phyloP scores from a whole-genome alignment of 2,329 filamentous ascomycete species.

The Byssochlamys sp. region DNA sequence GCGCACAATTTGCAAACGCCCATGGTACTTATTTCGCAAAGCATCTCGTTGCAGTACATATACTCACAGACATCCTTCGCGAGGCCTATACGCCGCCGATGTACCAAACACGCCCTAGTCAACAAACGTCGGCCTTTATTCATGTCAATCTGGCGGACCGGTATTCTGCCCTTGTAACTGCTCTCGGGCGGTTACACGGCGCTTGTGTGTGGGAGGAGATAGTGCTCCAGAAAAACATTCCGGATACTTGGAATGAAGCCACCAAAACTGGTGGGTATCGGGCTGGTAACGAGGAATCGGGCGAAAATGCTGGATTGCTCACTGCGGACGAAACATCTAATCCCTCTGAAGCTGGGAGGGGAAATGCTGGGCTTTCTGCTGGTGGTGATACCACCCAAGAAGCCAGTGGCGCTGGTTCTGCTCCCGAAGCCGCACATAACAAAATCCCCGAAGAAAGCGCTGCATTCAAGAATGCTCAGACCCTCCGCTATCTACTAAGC shows the following conservation, averaged over 20 bases:
- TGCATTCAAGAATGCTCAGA: slow-evolving; percentile 66
- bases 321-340: slow-evolving; percentile 13
- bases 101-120: slow-evolving; percentile 53
- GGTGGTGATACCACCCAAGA: background rate
- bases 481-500: slow-evolving; percentile 65
- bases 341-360: slow-evolving; percentile 16
- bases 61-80: slow-evolving; percentile 63
- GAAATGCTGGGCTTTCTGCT: slow-evolving; percentile 5
- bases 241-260: slow-evolving; percentile 47
- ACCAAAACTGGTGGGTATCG: slow-evolving; percentile 34
- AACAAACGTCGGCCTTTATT: slow-evolving; percentile 56
- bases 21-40: slow-evolving; percentile 71
- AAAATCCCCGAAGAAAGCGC: slow-evolving; percentile 23
- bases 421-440: slow-evolving; percentile 9
- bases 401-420: slow-evolving; percentile 10
- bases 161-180: slow-evolving; percentile 63
- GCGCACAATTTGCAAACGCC: slow-evolving; percentile 31
- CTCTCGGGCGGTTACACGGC: slow-evolving; percentile 67
- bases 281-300: slow-evolving; percentile 31
- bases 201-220: slow-evolving; percentile 80
- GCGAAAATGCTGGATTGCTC: slow-evolving; percentile 22
- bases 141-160: slow-evolving; percentile 76
- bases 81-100: slow-evolving; percentile 59
- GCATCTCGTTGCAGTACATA: slow-evolving; percentile 65
- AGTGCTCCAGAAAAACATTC: slow-evolving; percentile 61